Percentiles rank a stretch among this genome's conserved stretches.
Conservation (phyloP, 2,329 filamentous ascomycete genomes). For the Cadophora gregata region DNA sequence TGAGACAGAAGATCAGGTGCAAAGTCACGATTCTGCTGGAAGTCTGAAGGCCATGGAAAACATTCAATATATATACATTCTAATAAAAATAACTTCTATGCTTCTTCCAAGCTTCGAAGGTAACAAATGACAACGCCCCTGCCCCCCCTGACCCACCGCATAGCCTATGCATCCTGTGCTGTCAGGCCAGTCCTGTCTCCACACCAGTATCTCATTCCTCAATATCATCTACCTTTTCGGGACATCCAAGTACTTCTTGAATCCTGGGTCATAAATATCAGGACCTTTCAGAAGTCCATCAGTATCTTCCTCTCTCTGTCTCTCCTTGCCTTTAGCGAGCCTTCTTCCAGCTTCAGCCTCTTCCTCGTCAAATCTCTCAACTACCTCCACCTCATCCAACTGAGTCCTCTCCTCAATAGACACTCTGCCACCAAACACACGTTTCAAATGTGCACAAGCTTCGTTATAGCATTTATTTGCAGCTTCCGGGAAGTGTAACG, state of each 20-base stretch:
- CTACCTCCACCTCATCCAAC: constrained; percentile 35
- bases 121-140: neutral
- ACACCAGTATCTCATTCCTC: neutral
- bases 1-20: too few species aligned
- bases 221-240: constrained; percentile 9
- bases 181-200: constrained; percentile 1
- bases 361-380: constrained; percentile 40
- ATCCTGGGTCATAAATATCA: neutral
- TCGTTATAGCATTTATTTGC: constrained; percentile 43
- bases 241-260: neutral
- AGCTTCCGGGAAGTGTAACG: constrained; percentile 49
- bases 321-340: constrained; percentile 20
- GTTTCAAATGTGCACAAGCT: constrained; percentile 41
- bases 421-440: constrained; percentile 38
- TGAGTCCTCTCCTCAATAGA: constrained; percentile 39
- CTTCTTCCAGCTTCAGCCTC: constrained; percentile 7
- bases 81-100: neutral
- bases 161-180: neutral
- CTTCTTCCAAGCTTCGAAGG: neutral
- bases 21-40: neutral
- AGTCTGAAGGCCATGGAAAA: neutral
- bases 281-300: constrained; percentile 16
- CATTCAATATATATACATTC: neutral
- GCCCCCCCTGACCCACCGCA: neutral
- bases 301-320: constrained; percentile 10